These are phyloP conservation scores for Penicillium digitatum DNA, from an alignment of 2,329 filamentous ascomycete genomes.

Conservation along the genomic window DNA sequence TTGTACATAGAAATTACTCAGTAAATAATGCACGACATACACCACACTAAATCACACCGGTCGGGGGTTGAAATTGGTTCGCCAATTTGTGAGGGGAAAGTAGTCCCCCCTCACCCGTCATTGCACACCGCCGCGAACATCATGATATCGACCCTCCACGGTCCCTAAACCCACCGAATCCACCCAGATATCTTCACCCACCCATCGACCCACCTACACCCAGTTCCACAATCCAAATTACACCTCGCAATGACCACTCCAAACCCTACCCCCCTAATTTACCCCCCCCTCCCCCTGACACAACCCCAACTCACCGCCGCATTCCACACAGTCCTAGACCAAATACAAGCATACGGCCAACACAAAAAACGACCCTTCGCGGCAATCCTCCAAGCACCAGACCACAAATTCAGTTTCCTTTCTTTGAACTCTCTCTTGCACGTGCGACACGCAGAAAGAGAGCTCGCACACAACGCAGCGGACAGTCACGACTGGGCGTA, in stretches of 20 bases:
- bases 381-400: conserved; percentile 48
- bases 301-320: conserved; percentile 40
- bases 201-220: not conserved
- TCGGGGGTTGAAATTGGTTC: not conserved
- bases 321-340: conserved; percentile 38
- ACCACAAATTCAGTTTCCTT: conserved; percentile 49
- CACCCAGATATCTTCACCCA: not conserved
- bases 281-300: conserved; percentile 39
- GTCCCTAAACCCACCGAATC: not conserved
- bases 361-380: conserved; percentile 51
- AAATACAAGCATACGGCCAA: conserved; percentile 41
- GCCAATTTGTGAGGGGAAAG: conserved; percentile 6
- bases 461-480: conserved; percentile 49
- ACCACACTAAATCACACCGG: not conserved
- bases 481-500: conserved; percentile 49
- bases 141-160: not conserved
- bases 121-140: conserved; percentile 16
- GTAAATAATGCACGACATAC: conserved; percentile 4
- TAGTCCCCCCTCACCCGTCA: conserved; percentile 3
- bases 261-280: not conserved
- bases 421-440: conserved; percentile 51
- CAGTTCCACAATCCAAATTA: not conserved
- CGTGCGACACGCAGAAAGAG: conserved; percentile 52
- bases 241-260: not conserved
- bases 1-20: conserved; percentile 6